Conservation (phyloP, 306 rosid genomes). For the Vigna unguiculata region DNA sequence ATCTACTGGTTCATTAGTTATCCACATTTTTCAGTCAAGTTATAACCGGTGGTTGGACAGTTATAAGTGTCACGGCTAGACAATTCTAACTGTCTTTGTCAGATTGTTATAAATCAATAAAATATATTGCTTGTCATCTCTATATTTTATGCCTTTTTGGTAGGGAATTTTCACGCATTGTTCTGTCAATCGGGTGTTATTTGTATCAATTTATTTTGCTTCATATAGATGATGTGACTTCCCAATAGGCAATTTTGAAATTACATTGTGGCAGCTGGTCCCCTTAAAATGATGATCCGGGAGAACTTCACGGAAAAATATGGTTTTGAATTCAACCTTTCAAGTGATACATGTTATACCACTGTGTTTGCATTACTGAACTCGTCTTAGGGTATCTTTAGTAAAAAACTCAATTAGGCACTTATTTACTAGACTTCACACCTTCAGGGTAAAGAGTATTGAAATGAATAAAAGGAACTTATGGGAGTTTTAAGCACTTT, state of each 20-base stretch:
- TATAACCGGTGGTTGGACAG: background rate
- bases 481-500: background rate
- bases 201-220: slow-evolving; percentile 3
- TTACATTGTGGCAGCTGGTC: slow-evolving; percentile 4
- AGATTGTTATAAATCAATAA: background rate
- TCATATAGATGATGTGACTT: background rate
- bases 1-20: background rate
- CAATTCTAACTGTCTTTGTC: background rate
- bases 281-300: slow-evolving; percentile 16
- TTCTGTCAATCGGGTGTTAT: no score
- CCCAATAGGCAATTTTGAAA: slow-evolving; percentile 1
- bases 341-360: background rate
- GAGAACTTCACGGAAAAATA: slow-evolving; percentile 14
- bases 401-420: background rate
- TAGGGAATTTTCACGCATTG: background rate
- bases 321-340: slow-evolving; percentile 22
- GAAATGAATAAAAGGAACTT: background rate
- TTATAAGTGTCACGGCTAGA: background rate
- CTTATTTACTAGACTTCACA: background rate
- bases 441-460: background rate
- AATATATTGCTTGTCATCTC: background rate
- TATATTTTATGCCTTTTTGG: background rate
- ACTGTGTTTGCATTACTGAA: slow-evolving; percentile 22
- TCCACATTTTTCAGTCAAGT: background rate
- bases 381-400: background rate